Conservation (phyloP, 2,329 filamentous ascomycete genomes). For the Penicillium nordicum region DNA sequence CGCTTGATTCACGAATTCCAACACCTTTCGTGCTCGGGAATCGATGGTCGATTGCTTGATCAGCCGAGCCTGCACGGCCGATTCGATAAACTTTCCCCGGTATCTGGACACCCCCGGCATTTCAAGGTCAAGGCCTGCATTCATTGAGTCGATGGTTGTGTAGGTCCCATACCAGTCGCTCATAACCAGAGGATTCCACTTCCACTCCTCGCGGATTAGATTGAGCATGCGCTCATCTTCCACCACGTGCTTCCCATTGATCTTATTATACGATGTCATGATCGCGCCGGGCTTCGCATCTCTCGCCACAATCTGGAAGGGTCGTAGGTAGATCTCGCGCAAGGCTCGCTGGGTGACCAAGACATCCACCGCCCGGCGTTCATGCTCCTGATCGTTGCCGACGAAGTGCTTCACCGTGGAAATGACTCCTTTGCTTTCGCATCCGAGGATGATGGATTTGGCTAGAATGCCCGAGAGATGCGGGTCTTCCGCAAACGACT, state of each 20-base stretch:
- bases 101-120: slow-evolving; percentile 24
- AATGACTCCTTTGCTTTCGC: slow-evolving; percentile 65
- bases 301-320: slow-evolving; percentile 56
- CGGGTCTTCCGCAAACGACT: slow-evolving; percentile 28
- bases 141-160: slow-evolving; percentile 17
- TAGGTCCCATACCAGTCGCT: slow-evolving; percentile 32
- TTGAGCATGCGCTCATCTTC: slow-evolving; percentile 28
- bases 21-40: slow-evolving; percentile 30
- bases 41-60: slow-evolving; percentile 27
- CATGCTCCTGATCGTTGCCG: slow-evolving; percentile 35
- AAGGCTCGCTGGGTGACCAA: slow-evolving; percentile 47
- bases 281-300: slow-evolving; percentile 50
- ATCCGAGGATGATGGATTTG: slow-evolving; percentile 52
- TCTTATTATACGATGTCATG: slow-evolving; percentile 54
- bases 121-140: slow-evolving; percentile 27
- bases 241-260: slow-evolving; percentile 45
- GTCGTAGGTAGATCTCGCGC: slow-evolving; percentile 57
- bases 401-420: slow-evolving; percentile 66
- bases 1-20: slow-evolving; percentile 32
- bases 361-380: slow-evolving; percentile 30
- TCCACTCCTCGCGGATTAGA: slow-evolving; percentile 34
- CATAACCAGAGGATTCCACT: slow-evolving; percentile 34
- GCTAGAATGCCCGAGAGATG: slow-evolving; percentile 23
- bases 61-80: slow-evolving; percentile 28
- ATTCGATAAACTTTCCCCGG: slow-evolving; percentile 36